These are phyloP conservation scores for Lipomyces starkeyi DNA, from an alignment of 805 yeast genomes.

Conservation along the genomic window DNA sequence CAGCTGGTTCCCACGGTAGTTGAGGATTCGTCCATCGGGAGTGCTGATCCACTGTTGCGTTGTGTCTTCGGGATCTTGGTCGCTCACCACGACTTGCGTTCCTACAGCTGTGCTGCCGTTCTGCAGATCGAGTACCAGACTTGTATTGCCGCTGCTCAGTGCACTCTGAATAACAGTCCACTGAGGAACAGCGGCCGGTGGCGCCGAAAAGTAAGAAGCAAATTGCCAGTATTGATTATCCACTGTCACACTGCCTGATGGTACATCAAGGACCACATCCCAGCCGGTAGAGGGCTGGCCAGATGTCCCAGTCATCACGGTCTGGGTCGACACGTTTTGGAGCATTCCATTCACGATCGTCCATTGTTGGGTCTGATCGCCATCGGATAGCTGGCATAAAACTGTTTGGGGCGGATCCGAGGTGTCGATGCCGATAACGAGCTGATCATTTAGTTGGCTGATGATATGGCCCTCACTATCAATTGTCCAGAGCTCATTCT, in stretches of 20 bases:
- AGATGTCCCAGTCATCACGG: not conserved
- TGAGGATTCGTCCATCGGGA: too few relatives aligned
- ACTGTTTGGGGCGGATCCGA: not conserved
- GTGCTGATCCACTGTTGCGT: too few relatives aligned
- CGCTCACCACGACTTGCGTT: too few relatives aligned
- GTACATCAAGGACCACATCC: not conserved
- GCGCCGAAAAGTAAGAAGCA: not conserved
- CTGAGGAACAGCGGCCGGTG: not conserved
- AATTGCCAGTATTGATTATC: not conserved
- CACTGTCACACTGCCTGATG: not conserved
- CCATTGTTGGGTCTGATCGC: not conserved
- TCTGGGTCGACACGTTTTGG: not conserved
- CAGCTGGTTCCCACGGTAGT: too few relatives aligned
- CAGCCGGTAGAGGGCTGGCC: not conserved
- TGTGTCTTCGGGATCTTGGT: too few relatives aligned
- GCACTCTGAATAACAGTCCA: not conserved
- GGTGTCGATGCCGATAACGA: not conserved
- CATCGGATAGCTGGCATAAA: not conserved
- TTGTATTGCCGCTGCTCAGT: not conserved
- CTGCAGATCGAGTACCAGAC: too few relatives aligned
- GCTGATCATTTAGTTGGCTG: too few relatives aligned
- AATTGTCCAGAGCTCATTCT: too few relatives aligned
- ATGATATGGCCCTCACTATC: too few relatives aligned
- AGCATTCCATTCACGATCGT: not conserved
- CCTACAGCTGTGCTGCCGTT: too few relatives aligned